phyloP scores from a whole-genome alignment of 768 basidiomycete genomes.

The Kwoniella sp. region DNA sequence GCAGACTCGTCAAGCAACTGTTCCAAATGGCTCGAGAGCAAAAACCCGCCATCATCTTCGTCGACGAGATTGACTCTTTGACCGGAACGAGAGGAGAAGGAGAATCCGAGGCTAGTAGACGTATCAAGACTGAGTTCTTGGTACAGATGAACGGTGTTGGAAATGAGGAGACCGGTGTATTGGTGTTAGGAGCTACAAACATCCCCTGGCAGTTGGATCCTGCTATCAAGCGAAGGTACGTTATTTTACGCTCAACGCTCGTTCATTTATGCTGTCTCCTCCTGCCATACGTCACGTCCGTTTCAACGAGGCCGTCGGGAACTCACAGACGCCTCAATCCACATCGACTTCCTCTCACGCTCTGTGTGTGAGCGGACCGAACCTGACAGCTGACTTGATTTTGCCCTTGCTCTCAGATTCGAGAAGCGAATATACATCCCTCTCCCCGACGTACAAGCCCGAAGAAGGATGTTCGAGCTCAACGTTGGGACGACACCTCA shows the following conservation, averaged over 20 bases:
- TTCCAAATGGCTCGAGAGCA: slow-evolving; percentile 94
- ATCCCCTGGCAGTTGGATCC: slow-evolving; percentile 98
- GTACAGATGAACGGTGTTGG: slow-evolving; percentile 98
- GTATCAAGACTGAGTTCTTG: slow-evolving; percentile 25
- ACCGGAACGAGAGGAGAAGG: slow-evolving; percentile 92
- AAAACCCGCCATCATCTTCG: slow-evolving; percentile 97
- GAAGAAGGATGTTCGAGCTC: slow-evolving; percentile 93
- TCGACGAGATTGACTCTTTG: slow-evolving; percentile 97
- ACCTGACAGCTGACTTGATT: slow-evolving; percentile 7
- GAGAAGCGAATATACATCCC: slow-evolving; percentile 99
- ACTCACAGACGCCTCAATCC: background rate
- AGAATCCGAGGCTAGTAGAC: slow-evolving; percentile 92
- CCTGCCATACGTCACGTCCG: too few species aligned
- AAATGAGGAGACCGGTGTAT: slow-evolving; percentile 92
- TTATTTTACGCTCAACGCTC: slow-evolving; percentile 4
- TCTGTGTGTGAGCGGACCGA: too few species aligned
- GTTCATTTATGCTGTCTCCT: too few species aligned
- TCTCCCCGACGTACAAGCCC: slow-evolving; percentile 86
- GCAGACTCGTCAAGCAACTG: slow-evolving; percentile 93
- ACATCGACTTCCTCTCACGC: too few species aligned
- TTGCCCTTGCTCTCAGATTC: slow-evolving; percentile 62
- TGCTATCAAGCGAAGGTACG: slow-evolving; percentile 90
- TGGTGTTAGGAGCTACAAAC: slow-evolving; percentile 96
- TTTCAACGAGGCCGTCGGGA: background rate
- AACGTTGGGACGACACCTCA: slow-evolving; percentile 93